A percentile compares a stretch with the other conserved stretches of the same genome.
Evolutionary conservation across 2,329 filamentous ascomycete species (phyloP).

Genomic region (Penicillium sp.): DNA sequence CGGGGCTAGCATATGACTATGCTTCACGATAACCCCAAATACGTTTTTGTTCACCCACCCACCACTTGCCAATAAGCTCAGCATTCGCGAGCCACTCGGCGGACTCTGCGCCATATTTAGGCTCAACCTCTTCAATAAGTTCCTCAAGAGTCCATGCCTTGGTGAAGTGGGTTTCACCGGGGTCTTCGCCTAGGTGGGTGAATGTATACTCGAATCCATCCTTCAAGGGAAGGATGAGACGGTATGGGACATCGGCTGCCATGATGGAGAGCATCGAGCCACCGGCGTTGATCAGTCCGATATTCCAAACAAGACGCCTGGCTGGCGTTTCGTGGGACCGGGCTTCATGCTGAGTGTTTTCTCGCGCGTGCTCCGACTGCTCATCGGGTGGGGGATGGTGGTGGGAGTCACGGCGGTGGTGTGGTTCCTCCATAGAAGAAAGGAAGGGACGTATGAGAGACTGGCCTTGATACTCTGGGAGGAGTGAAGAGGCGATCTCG

Average conservation of each 20-base stretch:
- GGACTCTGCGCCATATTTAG: conserved; percentile 31
- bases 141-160: conserved; percentile 31
- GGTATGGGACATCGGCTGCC: conserved; percentile 71
- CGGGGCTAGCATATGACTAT: neutral
- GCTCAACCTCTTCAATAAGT: conserved; percentile 24
- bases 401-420: conserved; percentile 9
- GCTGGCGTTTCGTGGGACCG: neutral
- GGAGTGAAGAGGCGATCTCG: conserved; percentile 38
- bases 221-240: conserved; percentile 70
- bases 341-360: neutral
- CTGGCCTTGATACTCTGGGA: conserved; percentile 49
- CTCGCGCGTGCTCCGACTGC: neutral
- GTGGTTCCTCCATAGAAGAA: conserved; percentile 13
- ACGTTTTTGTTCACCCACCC: conserved; percentile 31
- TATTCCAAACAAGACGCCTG: conserved; percentile 33
- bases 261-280: conserved; percentile 58
- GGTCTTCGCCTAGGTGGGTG: conserved; percentile 35
- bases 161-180: conserved; percentile 32
- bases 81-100: conserved; percentile 38
- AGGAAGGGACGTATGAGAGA: conserved; percentile 45
- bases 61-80: conserved; percentile 39
- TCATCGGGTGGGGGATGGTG: neutral
- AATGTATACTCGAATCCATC: conserved; percentile 60
- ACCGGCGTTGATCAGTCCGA: conserved; percentile 36
- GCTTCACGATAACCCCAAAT: conserved; percentile 29